phyloP scores from a whole-genome alignment of 805 yeast species.

The Candida parachauliodes region DNA sequence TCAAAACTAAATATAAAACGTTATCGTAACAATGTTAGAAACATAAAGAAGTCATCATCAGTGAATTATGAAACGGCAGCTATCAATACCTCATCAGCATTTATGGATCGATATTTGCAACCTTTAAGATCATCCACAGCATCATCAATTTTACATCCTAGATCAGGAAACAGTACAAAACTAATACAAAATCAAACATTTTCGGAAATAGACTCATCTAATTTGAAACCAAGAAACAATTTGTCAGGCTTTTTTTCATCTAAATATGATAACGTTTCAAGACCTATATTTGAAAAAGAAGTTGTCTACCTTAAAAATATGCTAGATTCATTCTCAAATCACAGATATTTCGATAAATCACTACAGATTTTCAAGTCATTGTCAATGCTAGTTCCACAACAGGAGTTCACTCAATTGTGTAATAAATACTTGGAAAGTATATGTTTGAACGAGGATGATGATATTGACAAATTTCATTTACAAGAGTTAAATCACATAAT shows the following conservation, averaged over 20 bases:
- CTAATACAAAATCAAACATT: constrained; percentile 8
- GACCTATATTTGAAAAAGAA: constrained; percentile 50
- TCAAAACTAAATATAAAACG: neutral
- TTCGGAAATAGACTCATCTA: constrained; percentile 10
- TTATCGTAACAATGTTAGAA: constrained; percentile 1
- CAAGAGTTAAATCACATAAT: constrained; percentile 45
- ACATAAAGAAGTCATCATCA: constrained; percentile 3
- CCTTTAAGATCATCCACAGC: constrained; percentile 3
- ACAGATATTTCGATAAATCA: constrained; percentile 67
- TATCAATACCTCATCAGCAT: constrained; percentile 1
- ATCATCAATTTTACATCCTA: neutral
- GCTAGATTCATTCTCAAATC: constrained; percentile 71
- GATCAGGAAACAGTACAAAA: neutral
- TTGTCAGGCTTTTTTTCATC: constrained; percentile 23
- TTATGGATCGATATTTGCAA: constrained; percentile 2
- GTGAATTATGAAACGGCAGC: constrained; percentile 2
- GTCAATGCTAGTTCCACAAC: constrained; percentile 40
- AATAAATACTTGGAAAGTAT: constrained; percentile 56
- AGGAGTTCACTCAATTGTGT: constrained; percentile 59
- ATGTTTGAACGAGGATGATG: constrained; percentile 34
- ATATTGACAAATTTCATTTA: constrained; percentile 11
- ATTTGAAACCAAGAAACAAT: constrained; percentile 1
- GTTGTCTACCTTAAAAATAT: constrained; percentile 70
- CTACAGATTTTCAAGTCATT: constrained; percentile 58
- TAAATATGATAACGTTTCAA: constrained; percentile 35